phyloP scores from a whole-genome alignment of 768 basidiomycete genomes.

The Naematelia encephala region DNA sequence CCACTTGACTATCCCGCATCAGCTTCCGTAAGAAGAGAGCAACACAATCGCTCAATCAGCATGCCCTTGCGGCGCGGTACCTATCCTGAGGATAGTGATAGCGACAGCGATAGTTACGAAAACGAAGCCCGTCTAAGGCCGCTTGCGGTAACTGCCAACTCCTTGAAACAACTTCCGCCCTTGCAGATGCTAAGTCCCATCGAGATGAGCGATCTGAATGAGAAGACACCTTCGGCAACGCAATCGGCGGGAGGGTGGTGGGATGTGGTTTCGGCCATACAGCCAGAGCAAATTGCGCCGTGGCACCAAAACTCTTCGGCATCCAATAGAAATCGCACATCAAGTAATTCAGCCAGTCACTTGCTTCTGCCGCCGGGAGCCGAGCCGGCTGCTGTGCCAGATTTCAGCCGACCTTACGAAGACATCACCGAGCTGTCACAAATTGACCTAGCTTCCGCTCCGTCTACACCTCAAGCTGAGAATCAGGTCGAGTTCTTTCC shows the following conservation, averaged over 20 bases:
- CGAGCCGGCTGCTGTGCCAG: conserved; percentile 23
- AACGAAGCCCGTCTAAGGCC: background rate
- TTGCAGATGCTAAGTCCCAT: conserved; percentile 17
- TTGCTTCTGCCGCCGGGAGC: conserved; percentile 34
- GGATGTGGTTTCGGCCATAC: conserved; percentile 44
- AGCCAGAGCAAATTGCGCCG: conserved; percentile 23
- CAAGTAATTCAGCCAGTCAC: background rate
- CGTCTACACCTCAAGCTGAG: background rate
- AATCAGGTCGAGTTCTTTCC: background rate
- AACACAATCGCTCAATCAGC: conserved; percentile 32
- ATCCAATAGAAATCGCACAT: conserved; percentile 2
- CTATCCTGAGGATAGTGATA: conserved; percentile 20
- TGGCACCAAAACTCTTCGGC: conserved; percentile 21
- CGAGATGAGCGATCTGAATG: conserved; percentile 9
- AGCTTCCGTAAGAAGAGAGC: conserved; percentile 5
- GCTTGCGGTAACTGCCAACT: background rate
- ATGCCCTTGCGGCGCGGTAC: conserved; percentile 26
- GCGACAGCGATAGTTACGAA: background rate
- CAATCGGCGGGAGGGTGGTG: conserved; percentile 32
- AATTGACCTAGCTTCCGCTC: conserved; percentile 7
- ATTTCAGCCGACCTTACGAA: conserved; percentile 15
- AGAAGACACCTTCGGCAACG: background rate
- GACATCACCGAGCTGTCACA: conserved; percentile 10
- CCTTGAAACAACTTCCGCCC: conserved; percentile 1
- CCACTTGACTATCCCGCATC: background rate